A percentile compares a stretch with the other conserved stretches of the same genome.
phyloP scores from a whole-genome alignment of 805 yeast species.

The Isabelozyma pseudorhagii region DNA sequence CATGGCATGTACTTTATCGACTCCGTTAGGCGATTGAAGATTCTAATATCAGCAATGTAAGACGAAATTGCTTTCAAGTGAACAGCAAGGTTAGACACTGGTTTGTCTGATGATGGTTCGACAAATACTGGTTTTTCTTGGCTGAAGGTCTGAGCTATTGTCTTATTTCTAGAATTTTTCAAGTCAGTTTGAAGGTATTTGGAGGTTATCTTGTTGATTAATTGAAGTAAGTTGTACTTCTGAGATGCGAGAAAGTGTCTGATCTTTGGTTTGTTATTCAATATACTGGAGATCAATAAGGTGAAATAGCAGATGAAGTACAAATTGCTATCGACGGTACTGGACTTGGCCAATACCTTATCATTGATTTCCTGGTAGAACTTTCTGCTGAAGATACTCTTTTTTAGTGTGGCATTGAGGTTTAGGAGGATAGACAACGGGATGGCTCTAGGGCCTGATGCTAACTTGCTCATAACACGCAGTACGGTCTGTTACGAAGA shows the following conservation, averaged over 20 bases:
- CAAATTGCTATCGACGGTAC: slow-evolving; percentile 36
- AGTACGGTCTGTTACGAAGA: not conserved
- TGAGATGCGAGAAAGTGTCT: slow-evolving; percentile 25
- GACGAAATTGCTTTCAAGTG: slow-evolving; percentile 34
- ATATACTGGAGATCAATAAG: slow-evolving; percentile 30
- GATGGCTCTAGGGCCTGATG: slow-evolving; percentile 6
- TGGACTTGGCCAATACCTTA: slow-evolving; percentile 29
- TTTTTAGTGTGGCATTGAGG: slow-evolving; percentile 24
- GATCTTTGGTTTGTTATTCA: slow-evolving; percentile 36
- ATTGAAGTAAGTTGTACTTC: slow-evolving; percentile 16
- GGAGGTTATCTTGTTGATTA: slow-evolving; percentile 7
- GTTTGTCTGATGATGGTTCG: slow-evolving; percentile 1
- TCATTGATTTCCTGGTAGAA: slow-evolving; percentile 41
- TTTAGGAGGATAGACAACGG: slow-evolving; percentile 23
- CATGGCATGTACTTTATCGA: slow-evolving; percentile 43
- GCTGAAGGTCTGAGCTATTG: slow-evolving; percentile 6
- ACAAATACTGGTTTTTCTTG: slow-evolving; percentile 7
- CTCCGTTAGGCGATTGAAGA: slow-evolving; percentile 40
- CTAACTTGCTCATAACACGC: not conserved
- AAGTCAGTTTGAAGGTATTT: slow-evolving; percentile 11
- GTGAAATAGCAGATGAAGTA: slow-evolving; percentile 44
- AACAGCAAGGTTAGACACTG: slow-evolving; percentile 22
- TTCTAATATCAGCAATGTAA: slow-evolving; percentile 39
- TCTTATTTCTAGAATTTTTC: slow-evolving; percentile 11
- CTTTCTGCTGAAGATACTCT: slow-evolving; percentile 32